Base-by-base conservation (phyloP, 2,329 filamentous ascomycete genomes). In the Aspergillus ochraceus region DNA sequence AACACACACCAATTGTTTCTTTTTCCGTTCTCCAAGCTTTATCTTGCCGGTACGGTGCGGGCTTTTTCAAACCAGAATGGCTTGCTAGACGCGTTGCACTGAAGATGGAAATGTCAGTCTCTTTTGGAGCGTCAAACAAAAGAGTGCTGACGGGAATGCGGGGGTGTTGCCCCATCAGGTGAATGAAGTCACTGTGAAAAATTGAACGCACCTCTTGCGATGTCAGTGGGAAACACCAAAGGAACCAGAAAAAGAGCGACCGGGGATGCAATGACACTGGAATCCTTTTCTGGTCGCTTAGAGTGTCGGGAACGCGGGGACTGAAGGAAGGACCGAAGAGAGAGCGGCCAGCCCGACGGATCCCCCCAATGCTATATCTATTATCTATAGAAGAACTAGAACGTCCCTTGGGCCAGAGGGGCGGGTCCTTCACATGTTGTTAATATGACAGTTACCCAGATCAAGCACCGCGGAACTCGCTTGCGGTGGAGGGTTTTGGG, bases 401-500 rank as follows among this genome's bases (percentile, higher is more conserved):
- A 36, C 46, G 24, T 14, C 58, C 26, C 45, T n/a, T 49, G 36
- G 53, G 46, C 36, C 36, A 45, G 26, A 29, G 46, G 54, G 50
- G 58, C 49, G 22, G 46, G 54, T 39, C 55, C 50, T 50, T 63
- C 61, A 63, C 61, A 63, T 63, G 61, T 62, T 46, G 52, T 50
- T 22, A 47, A 47, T 6, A 49, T 49, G 12, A 53, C 30, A 50
- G 20, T 14, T 19, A 50, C 29, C 39, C 32, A 46, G 36, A 45
- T 57, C 45, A 57, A 60, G 54, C 58, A 60, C 58, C 54, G 58
- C 54, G 58, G 54, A 57, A 53, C 58, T 57, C 45, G 45, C 45
- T 47, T 47, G 36, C 11, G 45, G 45, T 60, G 57, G 57, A 51
- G 42, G 14, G 36, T 30, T 32, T 55, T 42, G 32, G 26, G 24